Evolutionary conservation across 2,329 filamentous ascomycete species (phyloP).

Genomic region (Alternaria sp.): DNA sequence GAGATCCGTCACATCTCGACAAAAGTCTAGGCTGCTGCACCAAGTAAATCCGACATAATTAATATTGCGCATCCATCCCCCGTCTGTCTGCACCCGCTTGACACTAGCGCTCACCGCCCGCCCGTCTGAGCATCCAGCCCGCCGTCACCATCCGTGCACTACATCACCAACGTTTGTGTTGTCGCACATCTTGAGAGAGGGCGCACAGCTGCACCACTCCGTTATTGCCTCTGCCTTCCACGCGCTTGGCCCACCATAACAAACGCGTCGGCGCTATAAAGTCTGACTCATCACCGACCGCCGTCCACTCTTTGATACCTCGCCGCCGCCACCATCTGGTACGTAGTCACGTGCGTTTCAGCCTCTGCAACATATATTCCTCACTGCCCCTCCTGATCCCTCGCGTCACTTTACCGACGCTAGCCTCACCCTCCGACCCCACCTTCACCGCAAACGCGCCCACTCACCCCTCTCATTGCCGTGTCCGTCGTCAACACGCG

Average conservation of each 20-base stretch:
- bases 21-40: conserved; percentile 13
- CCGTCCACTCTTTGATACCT: conserved; percentile 23
- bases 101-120: conserved; percentile 27
- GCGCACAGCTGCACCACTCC: conserved; percentile 31
- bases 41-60: conserved; percentile 14
- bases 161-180: conserved; percentile 28
- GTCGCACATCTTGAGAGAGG: conserved; percentile 21
- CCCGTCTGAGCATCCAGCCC: conserved; percentile 26
- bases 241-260: conserved; percentile 29
- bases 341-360: conserved; percentile 48
- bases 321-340: conserved; percentile 40
- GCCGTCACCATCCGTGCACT: conserved; percentile 33
- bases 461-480: conserved; percentile 8
- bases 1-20: neutral
- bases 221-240: conserved; percentile 23
- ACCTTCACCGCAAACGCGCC: conserved; percentile 24
- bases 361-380: conserved; percentile 36
- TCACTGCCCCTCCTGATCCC: conserved; percentile 28
- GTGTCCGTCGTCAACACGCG: conserved; percentile 24
- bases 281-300: conserved; percentile 40
- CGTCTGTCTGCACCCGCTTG: conserved; percentile 30
- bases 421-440: conserved; percentile 29
- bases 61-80: conserved; percentile 24
- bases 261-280: conserved; percentile 32
- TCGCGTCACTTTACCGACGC: conserved; percentile 22